Percentiles rank a stretch among this genome's conserved stretches.
Evolutionary conservation across 2,329 filamentous ascomycete genomes (phyloP).

Genomic region (Lanzia echinophila): DNA sequence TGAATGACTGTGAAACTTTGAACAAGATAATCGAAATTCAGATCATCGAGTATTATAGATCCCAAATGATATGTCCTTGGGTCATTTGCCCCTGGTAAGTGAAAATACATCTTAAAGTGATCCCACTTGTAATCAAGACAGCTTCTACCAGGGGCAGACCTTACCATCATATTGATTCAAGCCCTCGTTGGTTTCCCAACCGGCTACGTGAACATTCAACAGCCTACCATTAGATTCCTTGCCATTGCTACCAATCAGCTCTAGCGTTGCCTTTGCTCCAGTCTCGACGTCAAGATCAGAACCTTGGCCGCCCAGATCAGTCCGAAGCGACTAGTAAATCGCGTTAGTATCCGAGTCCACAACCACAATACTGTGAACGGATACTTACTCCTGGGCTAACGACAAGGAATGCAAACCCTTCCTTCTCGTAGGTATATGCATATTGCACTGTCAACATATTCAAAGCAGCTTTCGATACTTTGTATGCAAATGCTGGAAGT

Average conservation of each 20-base stretch:
- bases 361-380: neutral
- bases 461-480: neutral
- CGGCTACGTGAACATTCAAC: neutral
- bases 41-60: no score
- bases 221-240: neutral
- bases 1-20: no score
- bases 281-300: neutral
- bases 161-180: neutral
- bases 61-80: no score
- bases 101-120: no score
- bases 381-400: neutral
- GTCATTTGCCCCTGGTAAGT: no score
- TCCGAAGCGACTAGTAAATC: neutral
- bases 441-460: neutral
- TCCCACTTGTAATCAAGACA: no score
- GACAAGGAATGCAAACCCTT: neutral
- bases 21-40: no score
- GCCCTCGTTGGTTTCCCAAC: neutral
- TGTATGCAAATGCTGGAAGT: neutral
- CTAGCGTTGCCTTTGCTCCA: neutral
- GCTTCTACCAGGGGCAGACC: neutral
- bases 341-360: neutral
- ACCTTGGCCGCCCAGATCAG: neutral
- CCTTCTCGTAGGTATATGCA: neutral
- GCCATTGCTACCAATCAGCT: neutral